Conservation (phyloP, 257 asterid species). For the Solanum pinnatisectum region DNA sequence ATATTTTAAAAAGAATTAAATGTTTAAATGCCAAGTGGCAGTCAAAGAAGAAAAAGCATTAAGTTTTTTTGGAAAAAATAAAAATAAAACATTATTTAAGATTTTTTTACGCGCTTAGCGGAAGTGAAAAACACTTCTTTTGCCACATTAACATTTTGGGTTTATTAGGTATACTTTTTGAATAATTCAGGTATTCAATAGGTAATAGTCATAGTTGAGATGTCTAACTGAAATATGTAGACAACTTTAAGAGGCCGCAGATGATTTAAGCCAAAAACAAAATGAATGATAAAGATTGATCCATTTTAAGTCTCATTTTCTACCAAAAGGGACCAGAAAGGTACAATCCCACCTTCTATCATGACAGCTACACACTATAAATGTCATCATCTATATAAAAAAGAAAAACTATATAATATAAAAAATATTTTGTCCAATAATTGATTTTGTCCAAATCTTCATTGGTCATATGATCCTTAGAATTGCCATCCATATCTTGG, state of each 20-base stretch:
- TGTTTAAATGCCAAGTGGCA: too few species aligned
- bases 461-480: constrained; percentile 15
- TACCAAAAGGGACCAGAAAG: constrained; percentile 22
- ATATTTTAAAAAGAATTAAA: too few species aligned
- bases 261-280: neutral
- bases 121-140: too few species aligned
- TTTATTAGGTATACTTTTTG: too few species aligned
- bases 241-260: fast-evolving
- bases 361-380: constrained; percentile 35
- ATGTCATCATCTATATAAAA: neutral
- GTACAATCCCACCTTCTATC: constrained; percentile 18
- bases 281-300: constrained; percentile 26
- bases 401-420: constrained; percentile 1
- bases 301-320: constrained; percentile 1
- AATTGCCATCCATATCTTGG: constrained; percentile 21
- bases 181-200: too few species aligned
- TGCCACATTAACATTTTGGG: too few species aligned
- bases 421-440: constrained; percentile 27
- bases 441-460: constrained; percentile 34
- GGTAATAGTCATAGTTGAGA: fast-evolving
- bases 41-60: too few species aligned
- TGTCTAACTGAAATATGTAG: too few species aligned
- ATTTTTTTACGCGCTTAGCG: too few species aligned
- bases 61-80: too few species aligned
- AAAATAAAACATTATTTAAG: too few species aligned